Evolutionary conservation across 768 basidiomycete genomes (phyloP).

Genomic region (Boletus eberwhitei): DNA sequence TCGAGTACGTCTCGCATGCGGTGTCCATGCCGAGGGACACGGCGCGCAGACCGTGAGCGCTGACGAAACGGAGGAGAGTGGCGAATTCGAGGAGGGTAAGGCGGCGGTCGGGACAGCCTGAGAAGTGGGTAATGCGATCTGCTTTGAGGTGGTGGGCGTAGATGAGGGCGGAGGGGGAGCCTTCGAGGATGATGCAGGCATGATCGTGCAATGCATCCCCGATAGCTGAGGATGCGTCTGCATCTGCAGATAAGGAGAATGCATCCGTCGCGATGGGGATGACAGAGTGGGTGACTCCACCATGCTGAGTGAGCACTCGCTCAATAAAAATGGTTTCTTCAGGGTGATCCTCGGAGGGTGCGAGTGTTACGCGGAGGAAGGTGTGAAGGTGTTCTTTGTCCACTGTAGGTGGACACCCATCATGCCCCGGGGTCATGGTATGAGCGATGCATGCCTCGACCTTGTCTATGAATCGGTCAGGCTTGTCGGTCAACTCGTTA

Average conservation of each 20-base stretch:
- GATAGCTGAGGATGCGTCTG: not conserved
- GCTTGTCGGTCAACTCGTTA: not conserved
- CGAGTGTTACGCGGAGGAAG: conserved; percentile 7
- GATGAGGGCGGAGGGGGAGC: not conserved
- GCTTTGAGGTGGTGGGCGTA: conserved; percentile 1
- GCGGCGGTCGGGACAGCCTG: not conserved
- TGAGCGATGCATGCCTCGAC: conserved; percentile 8
- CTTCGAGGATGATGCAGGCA: conserved; percentile 10
- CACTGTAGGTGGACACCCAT: not conserved
- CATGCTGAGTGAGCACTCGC: conserved; percentile 2
- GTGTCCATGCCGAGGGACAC: conserved; percentile 9
- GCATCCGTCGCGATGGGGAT: not conserved
- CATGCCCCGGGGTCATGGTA: not conserved
- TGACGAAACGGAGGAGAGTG: conserved; percentile 8
- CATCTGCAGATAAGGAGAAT: not conserved
- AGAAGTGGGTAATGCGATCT: not conserved
- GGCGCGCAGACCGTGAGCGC: not conserved
- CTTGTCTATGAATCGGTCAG: conserved; percentile 6
- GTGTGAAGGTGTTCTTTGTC: conserved; percentile 8
- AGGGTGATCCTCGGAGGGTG: conserved; percentile 1
- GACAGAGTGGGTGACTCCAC: not conserved
- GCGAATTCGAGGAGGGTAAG: conserved; percentile 13
- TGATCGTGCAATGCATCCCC: conserved; percentile 9
- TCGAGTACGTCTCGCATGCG: conserved; percentile 10
- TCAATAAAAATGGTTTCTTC: conserved; percentile 9